Conservation (phyloP, 2,329 filamentous ascomycete species). For the Scleromitrula shiraiana region DNA sequence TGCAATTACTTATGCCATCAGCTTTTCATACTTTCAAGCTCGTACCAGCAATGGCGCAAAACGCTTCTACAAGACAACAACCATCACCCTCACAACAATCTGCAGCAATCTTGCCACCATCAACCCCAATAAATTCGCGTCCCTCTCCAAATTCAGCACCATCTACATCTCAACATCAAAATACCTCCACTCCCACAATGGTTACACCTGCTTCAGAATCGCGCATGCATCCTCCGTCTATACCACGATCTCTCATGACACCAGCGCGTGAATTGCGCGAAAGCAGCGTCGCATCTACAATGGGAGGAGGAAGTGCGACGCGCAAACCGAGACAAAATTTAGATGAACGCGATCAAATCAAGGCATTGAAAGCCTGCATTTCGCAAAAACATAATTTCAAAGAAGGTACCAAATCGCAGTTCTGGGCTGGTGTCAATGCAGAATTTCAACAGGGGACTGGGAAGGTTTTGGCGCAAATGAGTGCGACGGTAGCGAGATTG, state of each 20-base stretch:
- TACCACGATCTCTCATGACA: constrained; percentile 25
- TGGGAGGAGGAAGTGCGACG: constrained; percentile 23
- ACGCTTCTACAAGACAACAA: constrained; percentile 10
- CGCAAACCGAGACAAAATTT: constrained; percentile 30
- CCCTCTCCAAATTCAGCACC: constrained; percentile 10
- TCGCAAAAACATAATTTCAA: constrained; percentile 27
- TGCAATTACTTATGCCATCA: constrained; percentile 16
- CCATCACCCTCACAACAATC: constrained; percentile 11
- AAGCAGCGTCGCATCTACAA: constrained; percentile 23
- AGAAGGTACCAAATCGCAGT: constrained; percentile 29
- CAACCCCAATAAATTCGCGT: constrained; percentile 22
- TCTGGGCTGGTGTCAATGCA: constrained; percentile 27
- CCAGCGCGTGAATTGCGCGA: constrained; percentile 28
- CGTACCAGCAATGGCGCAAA: constrained; percentile 25
- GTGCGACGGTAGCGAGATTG: constrained; percentile 28
- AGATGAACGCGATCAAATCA: constrained; percentile 28
- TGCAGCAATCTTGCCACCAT: constrained; percentile 22
- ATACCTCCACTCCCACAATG: constrained; percentile 17
- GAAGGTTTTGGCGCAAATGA: constrained; percentile 29
- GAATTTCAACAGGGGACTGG: constrained; percentile 27
- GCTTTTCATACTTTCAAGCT: constrained; percentile 29
- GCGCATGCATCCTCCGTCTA: constrained; percentile 27
- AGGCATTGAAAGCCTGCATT: constrained; percentile 27
- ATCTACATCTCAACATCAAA: constrained; percentile 13
- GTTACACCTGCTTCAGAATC: constrained; percentile 21